Percentiles rank a stretch among this genome's conserved stretches.
Conservation (phyloP, 257 asterid species). For the Petunia axillaris region DNA sequence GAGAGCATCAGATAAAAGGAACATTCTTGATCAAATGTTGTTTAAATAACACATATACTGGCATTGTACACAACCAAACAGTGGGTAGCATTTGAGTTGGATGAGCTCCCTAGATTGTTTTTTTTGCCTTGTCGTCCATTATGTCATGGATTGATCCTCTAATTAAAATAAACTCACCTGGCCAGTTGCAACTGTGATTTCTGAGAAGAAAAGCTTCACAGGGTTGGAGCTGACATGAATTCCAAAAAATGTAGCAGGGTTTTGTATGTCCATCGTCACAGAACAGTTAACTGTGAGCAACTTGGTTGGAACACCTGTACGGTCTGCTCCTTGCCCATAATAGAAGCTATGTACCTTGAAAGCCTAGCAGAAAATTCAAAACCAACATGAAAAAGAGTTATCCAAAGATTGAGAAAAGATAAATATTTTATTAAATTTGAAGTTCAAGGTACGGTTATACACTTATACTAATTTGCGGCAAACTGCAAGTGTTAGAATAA, state of each 20-base stretch:
- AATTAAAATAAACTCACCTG: slow-evolving; percentile 45
- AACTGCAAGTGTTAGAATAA: neutral
- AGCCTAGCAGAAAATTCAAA: slow-evolving; percentile 35
- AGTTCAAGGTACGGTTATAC: neutral
- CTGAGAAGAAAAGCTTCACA: slow-evolving; percentile 54
- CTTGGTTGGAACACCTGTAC: slow-evolving; percentile 73
- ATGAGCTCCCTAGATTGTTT: too few relatives aligned
- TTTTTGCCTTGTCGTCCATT: neutral
- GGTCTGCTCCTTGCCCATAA: slow-evolving; percentile 62
- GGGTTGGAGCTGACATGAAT: slow-evolving; percentile 49
- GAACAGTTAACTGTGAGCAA: slow-evolving; percentile 62
- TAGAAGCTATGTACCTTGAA: slow-evolving; percentile 47
- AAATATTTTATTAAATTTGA: neutral
- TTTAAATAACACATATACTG: neutral
- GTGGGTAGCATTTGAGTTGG: neutral
- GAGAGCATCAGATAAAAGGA: neutral
- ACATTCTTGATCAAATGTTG: neutral
- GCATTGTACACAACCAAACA: neutral
- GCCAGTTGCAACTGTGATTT: slow-evolving; percentile 64
- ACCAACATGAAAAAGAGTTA: neutral
- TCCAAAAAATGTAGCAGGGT: slow-evolving; percentile 71
- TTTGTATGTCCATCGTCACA: slow-evolving; percentile 45
- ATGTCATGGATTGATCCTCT: neutral
- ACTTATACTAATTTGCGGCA: too few relatives aligned
- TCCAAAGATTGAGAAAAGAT: neutral